Evolutionary conservation across 2,329 filamentous ascomycete species (phyloP).

Genomic region (Microdochium bolleyi): DNA sequence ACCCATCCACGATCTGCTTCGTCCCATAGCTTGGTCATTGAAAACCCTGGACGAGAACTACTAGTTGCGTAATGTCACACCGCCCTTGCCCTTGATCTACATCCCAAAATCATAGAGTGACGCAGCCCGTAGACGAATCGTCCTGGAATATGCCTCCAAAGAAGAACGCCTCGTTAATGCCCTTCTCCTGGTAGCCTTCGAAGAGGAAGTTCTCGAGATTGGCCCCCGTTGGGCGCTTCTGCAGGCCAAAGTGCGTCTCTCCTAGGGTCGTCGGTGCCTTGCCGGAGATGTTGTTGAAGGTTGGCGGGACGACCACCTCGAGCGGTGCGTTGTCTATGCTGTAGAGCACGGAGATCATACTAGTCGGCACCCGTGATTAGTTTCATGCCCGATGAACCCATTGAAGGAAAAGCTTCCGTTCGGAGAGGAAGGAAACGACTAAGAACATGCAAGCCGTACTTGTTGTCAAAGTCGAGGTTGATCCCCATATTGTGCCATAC

Average conservation of each 20-base stretch:
- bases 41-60: too few species aligned
- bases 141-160: constrained; percentile 2
- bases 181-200: constrained; percentile 1
- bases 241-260: constrained; percentile 3
- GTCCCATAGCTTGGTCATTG: too few species aligned
- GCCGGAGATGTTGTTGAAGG: constrained; percentile 3
- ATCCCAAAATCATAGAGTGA: constrained; percentile 1
- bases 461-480: constrained; percentile 1
- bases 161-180: constrained; percentile 2
- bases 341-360: constrained; percentile 2
- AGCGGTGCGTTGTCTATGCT: neutral
- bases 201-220: constrained; percentile 2
- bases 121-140: neutral
- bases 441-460: neutral
- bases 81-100: neutral
- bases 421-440: neutral
- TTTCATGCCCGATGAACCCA: neutral
- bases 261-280: constrained; percentile 1
- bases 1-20: too few species aligned
- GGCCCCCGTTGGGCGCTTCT: constrained; percentile 1
- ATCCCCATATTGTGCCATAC: constrained; percentile 2
- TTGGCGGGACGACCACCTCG: constrained; percentile 1
- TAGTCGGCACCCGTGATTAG: neutral
- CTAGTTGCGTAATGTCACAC: too few species aligned
- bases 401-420: neutral